Evolutionary conservation across 1,284 basidiomycete species (phyloP).

Genomic region (Pseudozyma pruni): DNA sequence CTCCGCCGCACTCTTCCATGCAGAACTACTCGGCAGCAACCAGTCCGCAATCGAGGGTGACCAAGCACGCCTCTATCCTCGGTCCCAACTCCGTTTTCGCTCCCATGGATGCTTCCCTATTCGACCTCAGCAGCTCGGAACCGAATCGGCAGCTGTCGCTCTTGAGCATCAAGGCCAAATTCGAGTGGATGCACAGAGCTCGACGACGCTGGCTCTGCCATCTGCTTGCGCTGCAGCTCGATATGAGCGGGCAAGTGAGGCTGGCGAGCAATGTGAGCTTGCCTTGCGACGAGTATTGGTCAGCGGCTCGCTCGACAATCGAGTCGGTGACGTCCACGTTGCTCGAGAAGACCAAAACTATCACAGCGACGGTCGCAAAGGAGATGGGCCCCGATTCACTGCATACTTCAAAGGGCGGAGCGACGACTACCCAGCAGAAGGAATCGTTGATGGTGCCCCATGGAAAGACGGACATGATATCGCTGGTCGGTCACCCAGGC

Average conservation of each 20-base stretch:
- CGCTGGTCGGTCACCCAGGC: conserved; percentile 36
- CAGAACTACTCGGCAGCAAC: conserved; percentile 44
- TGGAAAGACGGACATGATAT: background rate
- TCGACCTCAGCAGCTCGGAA: conserved; percentile 1
- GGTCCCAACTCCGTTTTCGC: conserved; percentile 44
- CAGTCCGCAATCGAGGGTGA: conserved; percentile 36
- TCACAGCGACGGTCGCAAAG: conserved; percentile 12
- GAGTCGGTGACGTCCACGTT: background rate
- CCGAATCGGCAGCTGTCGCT: conserved; percentile 49
- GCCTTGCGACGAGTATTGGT: conserved; percentile 33
- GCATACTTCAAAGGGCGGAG: background rate
- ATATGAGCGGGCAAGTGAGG: conserved; percentile 16
- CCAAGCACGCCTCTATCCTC: conserved; percentile 40
- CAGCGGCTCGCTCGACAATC: conserved; percentile 16
- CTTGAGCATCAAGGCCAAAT: conserved; percentile 50
- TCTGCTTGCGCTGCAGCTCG: conserved; percentile 20
- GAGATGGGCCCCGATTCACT: conserved; percentile 29
- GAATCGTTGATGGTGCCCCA: conserved; percentile 12
- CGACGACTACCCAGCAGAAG: background rate
- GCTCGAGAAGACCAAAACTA: conserved; percentile 1
- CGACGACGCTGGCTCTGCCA: conserved; percentile 55
- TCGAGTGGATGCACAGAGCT: conserved; percentile 58
- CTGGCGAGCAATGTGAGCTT: conserved; percentile 16
- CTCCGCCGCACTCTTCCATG: conserved; percentile 24
- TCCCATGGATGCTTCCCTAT: conserved; percentile 8